These are phyloP conservation scores for Coniella lustricola DNA, from an alignment of 2,329 filamentous ascomycete genomes.

Conservation along the genomic window DNA sequence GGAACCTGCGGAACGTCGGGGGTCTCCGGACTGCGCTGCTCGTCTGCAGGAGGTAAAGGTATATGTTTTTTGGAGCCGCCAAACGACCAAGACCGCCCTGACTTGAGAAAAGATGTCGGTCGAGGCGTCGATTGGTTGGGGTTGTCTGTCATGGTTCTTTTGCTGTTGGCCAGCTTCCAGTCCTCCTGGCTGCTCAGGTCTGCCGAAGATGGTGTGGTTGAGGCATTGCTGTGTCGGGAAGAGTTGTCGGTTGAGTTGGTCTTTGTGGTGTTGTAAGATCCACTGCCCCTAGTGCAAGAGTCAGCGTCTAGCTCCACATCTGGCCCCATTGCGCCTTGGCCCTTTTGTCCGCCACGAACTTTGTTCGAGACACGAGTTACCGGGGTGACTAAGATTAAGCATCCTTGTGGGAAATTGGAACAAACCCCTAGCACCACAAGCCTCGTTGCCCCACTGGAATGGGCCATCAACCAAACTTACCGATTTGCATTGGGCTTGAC, in stretches of 20 bases:
- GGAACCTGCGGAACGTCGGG: slow-evolving; percentile 30
- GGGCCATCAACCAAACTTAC: slow-evolving; percentile 34
- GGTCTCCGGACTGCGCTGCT: slow-evolving; percentile 29
- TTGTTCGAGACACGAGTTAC: slow-evolving; percentile 13
- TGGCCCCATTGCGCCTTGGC: slow-evolving; percentile 16
- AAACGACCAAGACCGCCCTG: slow-evolving; percentile 54
- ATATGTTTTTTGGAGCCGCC: slow-evolving; percentile 46
- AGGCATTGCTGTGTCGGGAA: slow-evolving; percentile 55
- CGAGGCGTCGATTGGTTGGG: slow-evolving; percentile 38
- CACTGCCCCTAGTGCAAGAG: slow-evolving; percentile 44
- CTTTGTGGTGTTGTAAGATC: slow-evolving; percentile 55
- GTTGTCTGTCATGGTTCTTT: slow-evolving; percentile 33
- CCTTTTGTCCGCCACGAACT: slow-evolving; percentile 14
- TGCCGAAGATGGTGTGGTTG: slow-evolving; percentile 54
- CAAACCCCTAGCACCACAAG: slow-evolving; percentile 5
- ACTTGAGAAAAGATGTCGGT: slow-evolving; percentile 46
- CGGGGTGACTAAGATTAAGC: slow-evolving; percentile 16
- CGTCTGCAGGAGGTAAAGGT: slow-evolving; percentile 29
- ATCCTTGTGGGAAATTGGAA: slow-evolving; percentile 15
- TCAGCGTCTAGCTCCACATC: slow-evolving; percentile 29
- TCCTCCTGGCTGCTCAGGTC: slow-evolving; percentile 37
- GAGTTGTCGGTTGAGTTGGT: slow-evolving; percentile 53
- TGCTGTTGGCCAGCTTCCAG: slow-evolving; percentile 27
- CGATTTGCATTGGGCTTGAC: slow-evolving; percentile 42
- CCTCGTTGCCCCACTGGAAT: slow-evolving; percentile 8